Conservation (phyloP, 169 alveolate genomes). For the Ichthyophthirius multifiliis region DNA sequence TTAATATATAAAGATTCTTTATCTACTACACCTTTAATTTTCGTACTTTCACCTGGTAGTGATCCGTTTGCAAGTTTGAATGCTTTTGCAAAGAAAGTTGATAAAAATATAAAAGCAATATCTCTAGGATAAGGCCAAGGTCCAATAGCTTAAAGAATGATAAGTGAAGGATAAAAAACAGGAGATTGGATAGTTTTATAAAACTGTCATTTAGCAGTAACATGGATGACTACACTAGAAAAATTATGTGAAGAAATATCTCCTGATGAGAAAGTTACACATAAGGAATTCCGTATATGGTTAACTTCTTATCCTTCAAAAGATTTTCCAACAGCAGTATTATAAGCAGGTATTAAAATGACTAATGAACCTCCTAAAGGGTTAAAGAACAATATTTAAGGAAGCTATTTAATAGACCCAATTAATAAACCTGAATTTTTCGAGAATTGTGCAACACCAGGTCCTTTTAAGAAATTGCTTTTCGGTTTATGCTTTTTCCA, state of each 20-base stretch:
- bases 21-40: slow-evolving; percentile 76
- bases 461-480: slow-evolving; percentile 70
- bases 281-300: slow-evolving; percentile 87
- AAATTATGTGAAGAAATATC: slow-evolving; percentile 83
- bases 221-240: slow-evolving; percentile 91
- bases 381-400: slow-evolving; percentile 77
- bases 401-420: slow-evolving; percentile 78
- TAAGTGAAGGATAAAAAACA: slow-evolving; percentile 60
- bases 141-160: slow-evolving; percentile 76
- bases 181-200: slow-evolving; percentile 91
- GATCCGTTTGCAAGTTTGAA: slow-evolving; percentile 83
- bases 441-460: slow-evolving; percentile 74
- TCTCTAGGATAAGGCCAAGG: slow-evolving; percentile 66
- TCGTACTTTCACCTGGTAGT: slow-evolving; percentile 80
- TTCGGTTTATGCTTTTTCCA: slow-evolving; percentile 93
- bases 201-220: slow-evolving; percentile 87
- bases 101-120: slow-evolving; percentile 38
- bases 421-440: slow-evolving; percentile 83
- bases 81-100: slow-evolving; percentile 69
- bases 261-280: slow-evolving; percentile 75
- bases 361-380: slow-evolving; percentile 93
- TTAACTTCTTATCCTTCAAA: slow-evolving; percentile 90
- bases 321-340: slow-evolving; percentile 90
- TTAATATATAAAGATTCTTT: slow-evolving; percentile 77
- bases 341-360: slow-evolving; percentile 89